A percentile compares a stretch with the other conserved stretches of the same genome.
phyloP scores from a whole-genome alignment of 352 stramenopile genomes.

The Peronospora destructor region DNA sequence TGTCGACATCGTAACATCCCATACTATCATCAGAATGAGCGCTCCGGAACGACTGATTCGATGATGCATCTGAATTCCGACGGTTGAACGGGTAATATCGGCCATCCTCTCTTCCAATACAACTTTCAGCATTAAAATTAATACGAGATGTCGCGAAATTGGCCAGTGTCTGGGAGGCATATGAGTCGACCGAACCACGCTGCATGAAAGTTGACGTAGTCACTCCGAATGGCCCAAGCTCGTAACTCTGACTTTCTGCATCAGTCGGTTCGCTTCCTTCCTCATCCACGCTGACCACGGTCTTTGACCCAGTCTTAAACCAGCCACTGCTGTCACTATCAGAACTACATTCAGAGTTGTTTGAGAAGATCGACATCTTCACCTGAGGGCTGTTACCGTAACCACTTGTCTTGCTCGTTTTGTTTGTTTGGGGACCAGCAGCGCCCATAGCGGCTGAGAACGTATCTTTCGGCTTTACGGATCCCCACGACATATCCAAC shows the following conservation, averaged over 20 bases:
- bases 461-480: constrained; percentile 18
- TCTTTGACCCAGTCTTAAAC: constrained; percentile 44
- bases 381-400: constrained; percentile 24
- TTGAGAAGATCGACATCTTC: constrained; percentile 46
- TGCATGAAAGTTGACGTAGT: constrained; percentile 20
- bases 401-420: constrained; percentile 12
- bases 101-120: constrained; percentile 24
- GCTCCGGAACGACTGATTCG: constrained; percentile 51
- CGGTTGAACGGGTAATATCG: constrained; percentile 22
- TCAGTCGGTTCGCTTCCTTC: constrained; percentile 15
- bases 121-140: constrained; percentile 27
- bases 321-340: constrained; percentile 34
- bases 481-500: constrained; percentile 8
- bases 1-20: constrained; percentile 44
- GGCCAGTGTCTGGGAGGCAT: constrained; percentile 17
- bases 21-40: constrained; percentile 53
- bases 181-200: constrained; percentile 28
- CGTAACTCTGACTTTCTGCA: constrained; percentile 17
- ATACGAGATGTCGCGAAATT: constrained; percentile 23
- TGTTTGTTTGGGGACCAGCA: constrained; percentile 6
- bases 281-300: constrained; percentile 32
- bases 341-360: constrained; percentile 31
- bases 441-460: constrained; percentile 27
- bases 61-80: constrained; percentile 38
- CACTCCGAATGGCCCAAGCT: constrained; percentile 23